Conservation (phyloP, 305 asterid species). For the Solanum hybrid region DNA sequence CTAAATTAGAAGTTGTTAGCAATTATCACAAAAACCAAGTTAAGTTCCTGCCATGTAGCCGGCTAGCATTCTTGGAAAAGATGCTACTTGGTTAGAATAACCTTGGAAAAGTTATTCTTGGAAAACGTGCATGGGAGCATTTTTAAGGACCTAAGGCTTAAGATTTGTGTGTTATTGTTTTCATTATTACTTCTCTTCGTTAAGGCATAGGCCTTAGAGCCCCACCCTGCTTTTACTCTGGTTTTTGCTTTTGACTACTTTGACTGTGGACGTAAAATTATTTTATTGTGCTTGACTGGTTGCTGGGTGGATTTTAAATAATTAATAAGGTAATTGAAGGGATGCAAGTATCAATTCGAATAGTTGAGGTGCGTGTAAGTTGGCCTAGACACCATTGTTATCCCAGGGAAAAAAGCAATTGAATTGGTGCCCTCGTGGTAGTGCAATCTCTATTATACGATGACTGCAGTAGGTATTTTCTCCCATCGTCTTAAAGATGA, state of each 20-base stretch:
- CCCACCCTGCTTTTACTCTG: not conserved
- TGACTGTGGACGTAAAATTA: not conserved
- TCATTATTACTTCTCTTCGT: not conserved
- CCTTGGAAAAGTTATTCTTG: not conserved
- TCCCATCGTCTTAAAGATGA: not conserved
- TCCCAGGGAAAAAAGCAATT: not conserved
- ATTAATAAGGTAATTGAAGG: not conserved
- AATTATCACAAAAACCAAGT: not conserved
- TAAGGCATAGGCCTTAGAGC: not conserved
- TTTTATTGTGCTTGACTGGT: not conserved
- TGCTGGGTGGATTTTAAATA: not conserved
- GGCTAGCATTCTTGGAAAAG: not conserved
- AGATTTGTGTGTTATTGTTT: not conserved
- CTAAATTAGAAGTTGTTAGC: not conserved
- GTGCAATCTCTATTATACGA: not conserved
- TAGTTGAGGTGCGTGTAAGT: not conserved
- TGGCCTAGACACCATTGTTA: not conserved
- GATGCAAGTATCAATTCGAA: not conserved
- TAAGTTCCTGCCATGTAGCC: not conserved
- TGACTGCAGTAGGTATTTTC: not conserved
- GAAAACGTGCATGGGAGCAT: not conserved
- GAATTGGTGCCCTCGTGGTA: not conserved
- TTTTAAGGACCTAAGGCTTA: not conserved
- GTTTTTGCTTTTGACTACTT: not conserved
- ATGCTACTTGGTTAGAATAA: not conserved